Conservation (phyloP, 106 monocot genomes). For the Acorus calamus region DNA sequence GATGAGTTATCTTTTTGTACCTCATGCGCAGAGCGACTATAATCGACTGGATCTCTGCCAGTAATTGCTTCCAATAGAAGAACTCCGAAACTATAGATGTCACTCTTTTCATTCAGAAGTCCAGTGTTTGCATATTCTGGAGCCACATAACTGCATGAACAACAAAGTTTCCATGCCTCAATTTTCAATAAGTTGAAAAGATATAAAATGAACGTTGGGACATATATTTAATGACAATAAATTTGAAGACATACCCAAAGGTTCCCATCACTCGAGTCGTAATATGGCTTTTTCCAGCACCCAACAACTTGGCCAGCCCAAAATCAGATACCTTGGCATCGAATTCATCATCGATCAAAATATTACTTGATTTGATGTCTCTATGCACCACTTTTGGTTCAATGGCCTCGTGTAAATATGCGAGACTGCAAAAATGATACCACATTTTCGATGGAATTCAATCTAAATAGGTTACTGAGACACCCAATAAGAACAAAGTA, state of each 20-base stretch:
- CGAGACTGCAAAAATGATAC: slow-evolving; percentile 24
- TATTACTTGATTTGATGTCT: slow-evolving; percentile 69
- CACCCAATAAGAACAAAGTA: too few species aligned
- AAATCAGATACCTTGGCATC: slow-evolving; percentile 64
- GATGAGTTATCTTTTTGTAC: slow-evolving; percentile 15
- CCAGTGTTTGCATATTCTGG: slow-evolving; percentile 98
- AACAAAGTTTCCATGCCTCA: too few species aligned
- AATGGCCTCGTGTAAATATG: slow-evolving; percentile 63
- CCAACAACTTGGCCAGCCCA: slow-evolving; percentile 62
- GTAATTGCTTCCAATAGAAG: slow-evolving; percentile 84
- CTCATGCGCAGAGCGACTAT: slow-evolving; percentile 75
- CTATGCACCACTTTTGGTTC: slow-evolving; percentile 73
- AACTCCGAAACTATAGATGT: slow-evolving; percentile 92
- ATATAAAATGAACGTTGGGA: too few species aligned
- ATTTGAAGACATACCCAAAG: too few species aligned
- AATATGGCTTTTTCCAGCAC: slow-evolving; percentile 66
- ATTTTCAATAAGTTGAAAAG: too few species aligned
- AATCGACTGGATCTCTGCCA: slow-evolving; percentile 94
- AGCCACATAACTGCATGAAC: slow-evolving; percentile 80
- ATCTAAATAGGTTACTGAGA: background rate
- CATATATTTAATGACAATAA: too few species aligned
- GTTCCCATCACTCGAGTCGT: slow-evolving; percentile 70
- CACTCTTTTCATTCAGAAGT: slow-evolving; percentile 91
- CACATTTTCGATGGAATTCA: background rate
- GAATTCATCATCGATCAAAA: slow-evolving; percentile 58